phyloP scores from a whole-genome alignment of 2,329 filamentous ascomycete genomes.

The Sarocladiaceae sp. region DNA sequence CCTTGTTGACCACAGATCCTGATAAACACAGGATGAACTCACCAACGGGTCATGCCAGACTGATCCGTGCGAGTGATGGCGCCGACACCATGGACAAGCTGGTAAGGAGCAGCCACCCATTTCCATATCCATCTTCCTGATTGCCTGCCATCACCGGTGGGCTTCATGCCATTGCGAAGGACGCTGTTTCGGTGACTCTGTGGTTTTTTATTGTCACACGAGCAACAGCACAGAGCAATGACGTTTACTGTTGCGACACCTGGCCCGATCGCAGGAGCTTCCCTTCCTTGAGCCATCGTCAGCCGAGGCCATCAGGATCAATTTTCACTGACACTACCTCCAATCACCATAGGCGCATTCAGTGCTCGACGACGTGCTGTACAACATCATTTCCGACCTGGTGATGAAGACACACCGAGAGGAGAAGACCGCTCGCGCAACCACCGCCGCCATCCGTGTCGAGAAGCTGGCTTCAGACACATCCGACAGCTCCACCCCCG shows the following conservation, averaged over 20 bases:
- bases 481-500: slow-evolving; percentile 45
- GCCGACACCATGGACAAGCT: slow-evolving; percentile 50
- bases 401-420: slow-evolving; percentile 69
- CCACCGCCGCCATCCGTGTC: slow-evolving; percentile 57
- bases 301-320: neutral
- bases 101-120: slow-evolving; percentile 34
- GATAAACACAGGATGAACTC: slow-evolving; percentile 29
- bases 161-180: neutral
- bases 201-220: neutral
- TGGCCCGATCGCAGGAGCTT: neutral
- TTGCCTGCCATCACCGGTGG: slow-evolving; percentile 2
- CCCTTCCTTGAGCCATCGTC: slow-evolving; percentile 11
- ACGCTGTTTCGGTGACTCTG: no score
- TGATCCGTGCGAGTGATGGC: slow-evolving; percentile 48
- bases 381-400: slow-evolving; percentile 71
- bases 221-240: neutral
- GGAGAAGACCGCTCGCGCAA: slow-evolving; percentile 68
- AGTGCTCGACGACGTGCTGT: slow-evolving; percentile 67
- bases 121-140: neutral
- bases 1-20: slow-evolving; percentile 14
- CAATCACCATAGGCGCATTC: slow-evolving; percentile 44
- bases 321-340: slow-evolving; percentile 9
- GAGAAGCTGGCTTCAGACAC: slow-evolving; percentile 55
- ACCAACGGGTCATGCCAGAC: slow-evolving; percentile 48
- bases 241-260: no score